Base-by-base conservation (phyloP, 495 filamentous ascomycete genomes). In the Xylaria bambusicola region DNA sequence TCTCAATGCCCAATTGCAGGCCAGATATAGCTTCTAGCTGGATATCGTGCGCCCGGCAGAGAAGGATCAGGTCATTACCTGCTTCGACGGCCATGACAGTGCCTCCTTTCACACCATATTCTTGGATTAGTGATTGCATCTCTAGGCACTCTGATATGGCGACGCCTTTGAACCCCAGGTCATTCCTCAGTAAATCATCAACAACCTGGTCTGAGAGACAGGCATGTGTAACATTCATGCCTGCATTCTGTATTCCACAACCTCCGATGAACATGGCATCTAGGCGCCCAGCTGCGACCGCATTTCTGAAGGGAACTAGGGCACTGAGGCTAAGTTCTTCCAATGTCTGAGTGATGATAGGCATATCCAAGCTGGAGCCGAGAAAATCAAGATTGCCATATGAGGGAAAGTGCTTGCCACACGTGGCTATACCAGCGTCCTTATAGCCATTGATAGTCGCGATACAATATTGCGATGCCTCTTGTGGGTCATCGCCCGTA, bases 131-230 rank as follows among this genome's bases (percentile, higher is more conserved):
- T 0, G 91, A 90, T 63, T 96, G 92, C 92, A 96, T 96, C 71
- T 96, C 92, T n/a, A 96, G 77, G 57, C 92, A 96, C 66, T 96
- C 92, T 0, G 91, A 95, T 42, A 96, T 89, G n/a, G 91, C 91
- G 6, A 96, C 92, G 2, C 92, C 92, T 56, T 90, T 81, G 66
- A 96, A 96, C 7, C 89, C 86, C 44, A 96, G 80, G 60, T 95
- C 90, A 48, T 87, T 86, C 17, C 92, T 81, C 15, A 96, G 74
- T 15, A 96, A 75, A 36, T 91, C 90, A 60, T 96, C 89, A 20
- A 96, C 89, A 6, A 96, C 90, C 66, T 95, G 91, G 59, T 95
- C 90, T 10, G 89, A 93, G 7, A 96, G 79, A 66, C 92, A 96
- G 42, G 92, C 92, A 68, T 96, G 91, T 86, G 92, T 93, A 36